A percentile compares a stretch with the other conserved stretches of the same genome.
Evolutionary conservation across 306 rosid species (phyloP).

Genomic region (Aeschynomene evenia): DNA sequence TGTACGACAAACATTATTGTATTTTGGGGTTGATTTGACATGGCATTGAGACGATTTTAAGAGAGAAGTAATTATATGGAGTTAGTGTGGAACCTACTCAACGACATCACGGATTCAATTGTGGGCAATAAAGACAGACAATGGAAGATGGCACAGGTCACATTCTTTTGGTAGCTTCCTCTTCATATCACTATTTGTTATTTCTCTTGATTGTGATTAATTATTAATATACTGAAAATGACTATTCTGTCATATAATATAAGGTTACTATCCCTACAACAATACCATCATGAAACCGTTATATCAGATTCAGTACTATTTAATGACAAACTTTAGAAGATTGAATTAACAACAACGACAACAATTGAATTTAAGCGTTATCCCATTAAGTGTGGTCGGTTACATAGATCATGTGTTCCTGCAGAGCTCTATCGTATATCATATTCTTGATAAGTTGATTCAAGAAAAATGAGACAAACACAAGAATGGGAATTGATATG

Average conservation of each 20-base stretch:
- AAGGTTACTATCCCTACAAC: not conserved
- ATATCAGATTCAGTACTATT: not conserved
- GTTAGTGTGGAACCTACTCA: not conserved
- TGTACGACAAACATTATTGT: too few relatives aligned
- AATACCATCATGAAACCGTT: not conserved
- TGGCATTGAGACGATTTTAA: not conserved
- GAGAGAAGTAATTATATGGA: not conserved
- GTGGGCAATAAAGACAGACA: not conserved
- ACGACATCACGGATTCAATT: not conserved
- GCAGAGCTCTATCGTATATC: too few relatives aligned
- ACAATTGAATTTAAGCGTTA: too few relatives aligned
- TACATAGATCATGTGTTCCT: too few relatives aligned
- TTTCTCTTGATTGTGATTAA: not conserved
- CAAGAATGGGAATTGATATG: not conserved
- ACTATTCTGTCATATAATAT: not conserved
- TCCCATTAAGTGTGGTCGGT: too few relatives aligned
- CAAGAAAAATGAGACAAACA: not conserved
- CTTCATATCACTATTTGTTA: not conserved
- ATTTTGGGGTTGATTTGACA: not conserved
- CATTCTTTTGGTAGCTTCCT: conserved; percentile 6
- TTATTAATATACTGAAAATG: conserved; percentile 18
- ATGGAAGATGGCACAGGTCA: not conserved
- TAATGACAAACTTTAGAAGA: not conserved
- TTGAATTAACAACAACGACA: too few relatives aligned
- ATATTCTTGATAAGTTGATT: too few relatives aligned